A percentile compares a stretch with the other conserved stretches of the same genome.
These are phyloP conservation scores for Schizothecium vesticola DNA, from an alignment of 495 filamentous ascomycete genomes.

Conservation along the genomic window DNA sequence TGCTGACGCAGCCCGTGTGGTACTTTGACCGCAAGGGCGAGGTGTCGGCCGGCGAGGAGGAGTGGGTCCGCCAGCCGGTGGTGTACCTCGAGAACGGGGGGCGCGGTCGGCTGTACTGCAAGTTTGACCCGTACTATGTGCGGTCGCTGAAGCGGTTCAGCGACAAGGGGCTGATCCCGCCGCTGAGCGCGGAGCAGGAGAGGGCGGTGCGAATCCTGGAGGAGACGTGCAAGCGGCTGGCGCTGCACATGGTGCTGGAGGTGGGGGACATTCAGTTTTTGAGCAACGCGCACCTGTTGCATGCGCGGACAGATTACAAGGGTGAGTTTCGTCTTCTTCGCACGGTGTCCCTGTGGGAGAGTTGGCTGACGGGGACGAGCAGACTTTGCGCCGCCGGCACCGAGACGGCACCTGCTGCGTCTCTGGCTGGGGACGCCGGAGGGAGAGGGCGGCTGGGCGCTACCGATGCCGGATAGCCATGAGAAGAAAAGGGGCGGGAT, in stretches of 20 bases:
- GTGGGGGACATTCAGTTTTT: constrained; percentile 78
- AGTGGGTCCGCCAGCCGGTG: constrained; percentile 67
- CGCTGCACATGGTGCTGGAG: constrained; percentile 72
- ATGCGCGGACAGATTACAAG: constrained; percentile 62
- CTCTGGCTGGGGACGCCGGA: constrained; percentile 80
- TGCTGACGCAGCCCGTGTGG: constrained; percentile 73
- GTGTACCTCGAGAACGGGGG: constrained; percentile 62
- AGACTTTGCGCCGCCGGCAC: constrained; percentile 56
- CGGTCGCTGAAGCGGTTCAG: constrained; percentile 62
- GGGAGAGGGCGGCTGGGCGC: constrained; percentile 75
- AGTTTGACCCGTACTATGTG: constrained; percentile 80
- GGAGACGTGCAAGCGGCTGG: constrained; percentile 55
- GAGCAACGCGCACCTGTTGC: constrained; percentile 62
- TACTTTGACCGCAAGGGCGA: constrained; percentile 95
- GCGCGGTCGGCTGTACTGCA: constrained; percentile 45
- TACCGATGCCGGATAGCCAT: constrained; percentile 73
- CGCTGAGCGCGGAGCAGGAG: constrained; percentile 56
- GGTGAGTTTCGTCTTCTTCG: constrained; percentile 15
- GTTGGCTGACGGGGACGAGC: constrained; percentile 9
- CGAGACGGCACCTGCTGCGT: constrained; percentile 73
- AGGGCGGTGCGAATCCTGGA: constrained; percentile 63
- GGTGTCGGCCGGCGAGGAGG: constrained; percentile 64
- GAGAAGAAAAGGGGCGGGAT: constrained; percentile 84
- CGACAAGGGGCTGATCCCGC: constrained; percentile 59
- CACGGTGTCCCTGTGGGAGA: neutral